Conservation (phyloP, 2,329 filamentous ascomycete genomes). For the Aspergillus aculeatinus region DNA sequence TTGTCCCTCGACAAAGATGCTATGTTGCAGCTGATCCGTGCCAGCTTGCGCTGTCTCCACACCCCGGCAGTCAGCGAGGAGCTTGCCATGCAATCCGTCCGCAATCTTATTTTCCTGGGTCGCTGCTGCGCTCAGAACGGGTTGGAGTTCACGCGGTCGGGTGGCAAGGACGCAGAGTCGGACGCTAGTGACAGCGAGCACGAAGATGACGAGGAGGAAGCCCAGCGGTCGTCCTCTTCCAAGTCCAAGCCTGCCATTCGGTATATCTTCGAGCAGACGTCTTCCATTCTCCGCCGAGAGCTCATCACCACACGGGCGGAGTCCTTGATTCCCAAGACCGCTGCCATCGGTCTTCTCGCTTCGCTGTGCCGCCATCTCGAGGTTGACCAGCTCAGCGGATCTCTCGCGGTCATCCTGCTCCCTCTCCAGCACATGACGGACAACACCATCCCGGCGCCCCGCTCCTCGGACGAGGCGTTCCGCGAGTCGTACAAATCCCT, state of each 20-base stretch:
- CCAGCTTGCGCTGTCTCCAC: constrained; percentile 60
- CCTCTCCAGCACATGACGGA: constrained; percentile 84
- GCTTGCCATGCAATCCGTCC: constrained; percentile 74
- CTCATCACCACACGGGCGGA: constrained; percentile 60
- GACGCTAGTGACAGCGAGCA: constrained; percentile 43
- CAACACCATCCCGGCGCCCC: constrained; percentile 68
- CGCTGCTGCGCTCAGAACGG: constrained; percentile 62
- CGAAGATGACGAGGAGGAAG: constrained; percentile 45
- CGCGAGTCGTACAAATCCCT: constrained; percentile 68
- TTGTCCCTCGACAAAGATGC: constrained; percentile 65
- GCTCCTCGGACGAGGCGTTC: constrained; percentile 69
- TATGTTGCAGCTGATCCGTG: constrained; percentile 59
- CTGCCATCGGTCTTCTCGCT: constrained; percentile 71
- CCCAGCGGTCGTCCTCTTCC: constrained; percentile 27
- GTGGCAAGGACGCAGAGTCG: constrained; percentile 39
- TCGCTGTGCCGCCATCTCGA: constrained; percentile 65
- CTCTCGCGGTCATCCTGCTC: constrained; percentile 63
- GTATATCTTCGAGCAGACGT: constrained; percentile 76
- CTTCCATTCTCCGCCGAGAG: constrained; percentile 76
- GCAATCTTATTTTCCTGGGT: constrained; percentile 80
- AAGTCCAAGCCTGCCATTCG: constrained; percentile 56
- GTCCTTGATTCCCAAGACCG: constrained; percentile 70
- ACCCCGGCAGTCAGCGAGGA: constrained; percentile 66
- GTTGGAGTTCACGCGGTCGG: constrained; percentile 44
- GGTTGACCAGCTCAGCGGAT: constrained; percentile 57